Base-by-base conservation (phyloP, 2,329 filamentous ascomycete genomes). In the Neofusicoccum kwambonambiense region DNA sequence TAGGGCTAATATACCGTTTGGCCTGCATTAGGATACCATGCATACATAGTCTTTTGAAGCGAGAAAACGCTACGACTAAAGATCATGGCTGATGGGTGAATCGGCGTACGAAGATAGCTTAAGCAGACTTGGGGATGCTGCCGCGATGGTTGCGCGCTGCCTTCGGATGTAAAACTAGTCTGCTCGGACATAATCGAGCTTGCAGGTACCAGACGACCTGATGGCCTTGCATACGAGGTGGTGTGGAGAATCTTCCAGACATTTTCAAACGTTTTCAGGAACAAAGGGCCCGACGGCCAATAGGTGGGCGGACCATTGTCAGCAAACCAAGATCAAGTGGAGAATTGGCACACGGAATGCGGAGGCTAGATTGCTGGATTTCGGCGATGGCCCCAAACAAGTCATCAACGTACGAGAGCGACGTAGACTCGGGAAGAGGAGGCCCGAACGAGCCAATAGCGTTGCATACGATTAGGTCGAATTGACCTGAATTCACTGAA, bases 351-450 rank as follows among this genome's bases (percentile, higher is more conserved):
- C 42, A 47, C 13, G 41, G 31, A 19, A 15, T 37, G 42, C 41
- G 56, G 27, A 47, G 31, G 41, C 56, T 45, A 47, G 42, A 34
- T 37, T 27, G 27, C 42, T 47, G 22, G 56, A 37, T 47, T 15
- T 47, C 41, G 56, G 56, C 41, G 41, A 60, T 17, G 42, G 9
- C 11, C 41, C 42, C 27, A 47, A 47, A 47, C 54, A 19, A 44
- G 54, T 31, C 41, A 57, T 45, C 41, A 45, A 60, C 56, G 42
- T 47, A 47, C 42, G 41, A 47, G 41, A 47, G 56, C 42, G 34
- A 47, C 56, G 42, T 39, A 60, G 27, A 22, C n/a, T 17, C 13
- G 42, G 42, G 13, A 35, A 47, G 39, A 58, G 4, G 41, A 44
- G 54, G 22, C 13, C n/a, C 7, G n/a, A 12, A 19, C 8, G 4